Base-by-base conservation (phyloP, 306 rosid species). In the Lathyrus aphaca region DNA sequence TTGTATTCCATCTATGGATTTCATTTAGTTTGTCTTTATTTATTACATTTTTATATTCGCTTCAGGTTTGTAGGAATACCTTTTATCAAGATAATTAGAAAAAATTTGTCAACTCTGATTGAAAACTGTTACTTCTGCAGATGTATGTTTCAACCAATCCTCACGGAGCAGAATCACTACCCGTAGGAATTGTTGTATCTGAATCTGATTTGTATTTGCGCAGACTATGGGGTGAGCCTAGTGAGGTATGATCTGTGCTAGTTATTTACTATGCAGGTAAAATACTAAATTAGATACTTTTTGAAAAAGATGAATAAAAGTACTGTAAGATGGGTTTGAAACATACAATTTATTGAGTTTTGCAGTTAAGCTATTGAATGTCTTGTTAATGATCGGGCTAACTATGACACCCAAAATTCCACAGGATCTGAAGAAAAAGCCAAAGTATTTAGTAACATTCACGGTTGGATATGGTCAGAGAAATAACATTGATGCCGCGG, bases 141-240 rank as follows among this genome's bases (percentile, higher is more conserved):
- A 83, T 94, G 77, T 71, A 86, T 77, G 92, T 79, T 79, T 78
- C 92, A 49, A 79, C 96, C 76, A 94, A 94, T 81, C 99, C 99
- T 48, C 87, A 61, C 64, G 99, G 99, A 69, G 92, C 99, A 3
- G 96, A 94, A 81, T 78, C 82, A 59, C 82, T 94, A 40, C 97
- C 99, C 45, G 91, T 96, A 5, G 89, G 88, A 78, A 87, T 94
- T 76, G 68, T 94, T 80, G 99, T 74, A 50, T 49, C 97, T 43
- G 82, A 89, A 79, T 81, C 99, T 78, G 97, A 94, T 83, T 80
- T 89, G 38, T 76, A 91, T 76, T 60, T 87, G 81, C 96, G 91
- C 46, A 86, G 99, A 79, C 68, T 91, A 76, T 94, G 99, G 99
- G 99, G 99, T 50, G 89, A 86, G 11, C 99, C 97, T 42, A 87